Evolutionary conservation across 2,329 filamentous ascomycete species (phyloP), one percentile per base, ranked within the genome.

Genomic region (Lizonia empirigonia): DNA sequence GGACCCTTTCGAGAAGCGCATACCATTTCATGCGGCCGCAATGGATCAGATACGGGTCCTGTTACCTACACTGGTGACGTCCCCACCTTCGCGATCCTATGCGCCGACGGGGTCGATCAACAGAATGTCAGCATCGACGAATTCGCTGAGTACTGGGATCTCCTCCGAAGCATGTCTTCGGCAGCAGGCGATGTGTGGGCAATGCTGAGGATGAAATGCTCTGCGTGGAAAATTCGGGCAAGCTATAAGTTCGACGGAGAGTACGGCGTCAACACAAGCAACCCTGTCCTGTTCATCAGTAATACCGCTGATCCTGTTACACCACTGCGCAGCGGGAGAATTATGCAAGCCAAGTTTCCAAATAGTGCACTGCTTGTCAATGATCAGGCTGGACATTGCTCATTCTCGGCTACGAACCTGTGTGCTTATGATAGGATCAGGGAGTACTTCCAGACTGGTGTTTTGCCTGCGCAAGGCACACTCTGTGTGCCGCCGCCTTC

Each of bases 261-360:
- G 0, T 66, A 62, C 48, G 63, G 65, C 7, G 69, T 59, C 53
- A 71, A 76, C 20, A 83, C 79, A 5, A 72, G 76, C 5, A 77
- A 82, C 55, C 84, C 84, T 0, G 72, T 86, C 24, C 74, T 86
- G 6, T 82, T 84, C 62, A 70, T 85, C 10, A 80, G 78, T 27
- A 85, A 82, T 60, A 80, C 78, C 0, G 74, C 80, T 12, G 84
- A 86, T 49, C 84, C 85, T 0, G 81, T 86, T 1, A 86, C 83
- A 0, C 83, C 83, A 3, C 67, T 85, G 5, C 58, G 62, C 34
- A 76, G 77, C 33, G 80, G 77, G 1, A 62, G 56, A 19, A 62
- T 70, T 30, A 76, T 76, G 74, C 64, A 68, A 4, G 58, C 42
- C 15, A 58, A 66, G 1, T 82, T 81, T 55, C 70, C 75, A 0